These are phyloP conservation scores for Aquilaria sinensis DNA, from an alignment of 345 rosid species.

Conservation along the genomic window DNA sequence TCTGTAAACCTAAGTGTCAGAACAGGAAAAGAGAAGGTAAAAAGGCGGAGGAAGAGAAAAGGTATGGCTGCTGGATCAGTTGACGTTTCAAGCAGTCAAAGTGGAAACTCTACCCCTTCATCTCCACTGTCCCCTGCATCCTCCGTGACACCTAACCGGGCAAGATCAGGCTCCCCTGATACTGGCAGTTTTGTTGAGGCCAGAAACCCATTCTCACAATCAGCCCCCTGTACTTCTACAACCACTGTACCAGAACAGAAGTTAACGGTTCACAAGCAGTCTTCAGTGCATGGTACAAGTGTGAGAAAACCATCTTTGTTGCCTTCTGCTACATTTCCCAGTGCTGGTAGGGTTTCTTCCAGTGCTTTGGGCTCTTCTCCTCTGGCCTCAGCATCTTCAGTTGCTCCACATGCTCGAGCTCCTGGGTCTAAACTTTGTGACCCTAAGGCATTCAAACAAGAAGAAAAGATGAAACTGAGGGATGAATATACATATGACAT, in stretches of 20 bases:
- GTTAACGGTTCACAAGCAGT: conserved; percentile 17
- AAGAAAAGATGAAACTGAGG: conserved; percentile 20
- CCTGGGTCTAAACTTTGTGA: conserved; percentile 46
- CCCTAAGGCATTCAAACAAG: conserved; percentile 23
- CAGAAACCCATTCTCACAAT: conserved; percentile 27
- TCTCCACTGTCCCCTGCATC: conserved; percentile 66
- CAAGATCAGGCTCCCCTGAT: conserved; percentile 30
- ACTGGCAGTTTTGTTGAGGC: conserved; percentile 17
- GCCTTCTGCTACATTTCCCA: conserved; percentile 47
- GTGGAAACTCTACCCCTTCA: conserved; percentile 88
- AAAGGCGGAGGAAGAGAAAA: conserved; percentile 72
- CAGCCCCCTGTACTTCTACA: conserved; percentile 13
- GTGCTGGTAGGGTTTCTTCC: conserved; percentile 19
- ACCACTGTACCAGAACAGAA: background rate
- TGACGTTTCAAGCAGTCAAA: conserved; percentile 86
- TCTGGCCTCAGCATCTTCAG: conserved; percentile 30
- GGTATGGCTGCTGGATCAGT: conserved; percentile 32
- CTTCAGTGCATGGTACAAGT: conserved; percentile 15
- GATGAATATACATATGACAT: conserved; percentile 60
- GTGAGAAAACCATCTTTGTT: conserved; percentile 27
- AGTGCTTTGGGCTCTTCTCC: conserved; percentile 25
- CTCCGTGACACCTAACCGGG: conserved; percentile 22
- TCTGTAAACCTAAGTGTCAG: conserved; percentile 46
- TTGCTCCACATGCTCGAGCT: conserved; percentile 70
- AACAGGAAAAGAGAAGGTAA: conserved; percentile 59